A percentile compares a stretch with the other conserved stretches of the same genome.
phyloP scores from a whole-genome alignment of 306 rosid species.

The Ziziphus jujuba region DNA sequence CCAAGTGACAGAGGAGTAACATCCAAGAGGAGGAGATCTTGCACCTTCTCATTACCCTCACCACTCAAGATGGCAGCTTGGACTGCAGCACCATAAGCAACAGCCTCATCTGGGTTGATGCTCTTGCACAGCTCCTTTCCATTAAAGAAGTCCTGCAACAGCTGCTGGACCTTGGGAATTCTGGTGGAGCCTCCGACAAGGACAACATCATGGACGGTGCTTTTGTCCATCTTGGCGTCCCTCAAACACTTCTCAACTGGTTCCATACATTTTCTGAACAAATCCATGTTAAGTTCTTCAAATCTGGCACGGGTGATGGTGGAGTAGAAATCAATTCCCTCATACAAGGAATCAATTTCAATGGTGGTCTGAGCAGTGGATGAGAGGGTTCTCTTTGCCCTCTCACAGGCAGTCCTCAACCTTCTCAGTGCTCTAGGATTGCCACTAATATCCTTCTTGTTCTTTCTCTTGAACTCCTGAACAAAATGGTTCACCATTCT shows the following conservation, averaged over 20 bases:
- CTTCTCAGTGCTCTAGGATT: background rate
- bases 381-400: conserved; percentile 1
- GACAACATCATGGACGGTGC: background rate
- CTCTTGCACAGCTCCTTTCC: conserved; percentile 1
- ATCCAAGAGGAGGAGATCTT: background rate
- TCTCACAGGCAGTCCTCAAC: background rate
- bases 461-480: background rate
- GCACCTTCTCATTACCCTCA: conserved; percentile 2
- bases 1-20: background rate
- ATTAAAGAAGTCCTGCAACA: conserved; percentile 3
- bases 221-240: conserved; percentile 2
- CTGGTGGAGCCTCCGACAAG: background rate
- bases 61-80: background rate
- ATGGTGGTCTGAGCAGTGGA: conserved; percentile 1
- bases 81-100: background rate
- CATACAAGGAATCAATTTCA: background rate
- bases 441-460: background rate
- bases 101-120: conserved; percentile 1
- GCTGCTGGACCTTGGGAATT: conserved; percentile 1
- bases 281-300: background rate
- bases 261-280: background rate
- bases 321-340: conserved; percentile 3
- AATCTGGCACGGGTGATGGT: background rate
- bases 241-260: conserved; percentile 3
- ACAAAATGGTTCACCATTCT: background rate